A percentile compares a stretch with the other conserved stretches of the same genome.
These are phyloP conservation scores for Melocanna baccifera DNA, from an alignment of 176 grass and related monocot genomes.

Conservation along the genomic window DNA sequence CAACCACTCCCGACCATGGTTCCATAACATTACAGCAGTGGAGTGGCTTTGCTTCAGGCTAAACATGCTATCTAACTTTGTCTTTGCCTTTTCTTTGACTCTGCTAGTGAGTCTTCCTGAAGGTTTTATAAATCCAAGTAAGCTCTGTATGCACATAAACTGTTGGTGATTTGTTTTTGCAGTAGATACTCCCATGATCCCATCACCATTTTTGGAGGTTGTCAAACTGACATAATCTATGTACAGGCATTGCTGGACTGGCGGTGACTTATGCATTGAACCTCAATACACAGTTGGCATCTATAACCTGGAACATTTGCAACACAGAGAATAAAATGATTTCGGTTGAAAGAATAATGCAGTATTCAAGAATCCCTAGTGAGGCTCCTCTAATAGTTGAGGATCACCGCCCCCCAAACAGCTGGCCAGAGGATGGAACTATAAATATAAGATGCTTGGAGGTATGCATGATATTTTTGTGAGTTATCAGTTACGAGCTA, in stretches of 20 bases:
- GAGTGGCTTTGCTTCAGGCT: slow-evolving; percentile 96
- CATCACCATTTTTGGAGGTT: not conserved
- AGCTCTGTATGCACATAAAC: slow-evolving; percentile 41
- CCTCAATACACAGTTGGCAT: slow-evolving; percentile 75
- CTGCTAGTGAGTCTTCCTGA: slow-evolving; percentile 91
- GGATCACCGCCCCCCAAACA: slow-evolving; percentile 39
- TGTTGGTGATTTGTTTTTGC: not conserved
- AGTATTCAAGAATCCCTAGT: slow-evolving; percentile 77
- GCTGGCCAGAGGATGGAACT: slow-evolving; percentile 79
- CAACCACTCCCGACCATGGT: slow-evolving; percentile 86
- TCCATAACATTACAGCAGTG: slow-evolving; percentile 73
- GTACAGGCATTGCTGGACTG: slow-evolving; percentile 89
- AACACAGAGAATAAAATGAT: slow-evolving; percentile 98
- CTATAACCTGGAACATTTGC: slow-evolving; percentile 93
- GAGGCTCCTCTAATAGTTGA: slow-evolving; percentile 90
- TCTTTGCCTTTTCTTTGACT: slow-evolving; percentile 86
- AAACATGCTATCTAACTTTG: slow-evolving; percentile 84
- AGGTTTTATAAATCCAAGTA: slow-evolving; percentile 98
- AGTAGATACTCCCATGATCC: too few species aligned
- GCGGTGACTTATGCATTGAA: slow-evolving; percentile 94
- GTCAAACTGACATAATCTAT: slow-evolving; percentile 17
- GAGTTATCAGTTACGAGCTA: too few species aligned
- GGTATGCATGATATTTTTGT: slow-evolving; percentile 39
- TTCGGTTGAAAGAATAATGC: slow-evolving; percentile 97
- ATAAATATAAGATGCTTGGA: slow-evolving; percentile 81